Base-by-base conservation (phyloP, 2,329 filamentous ascomycete genomes). In the Rutstroemia sp. region DNA sequence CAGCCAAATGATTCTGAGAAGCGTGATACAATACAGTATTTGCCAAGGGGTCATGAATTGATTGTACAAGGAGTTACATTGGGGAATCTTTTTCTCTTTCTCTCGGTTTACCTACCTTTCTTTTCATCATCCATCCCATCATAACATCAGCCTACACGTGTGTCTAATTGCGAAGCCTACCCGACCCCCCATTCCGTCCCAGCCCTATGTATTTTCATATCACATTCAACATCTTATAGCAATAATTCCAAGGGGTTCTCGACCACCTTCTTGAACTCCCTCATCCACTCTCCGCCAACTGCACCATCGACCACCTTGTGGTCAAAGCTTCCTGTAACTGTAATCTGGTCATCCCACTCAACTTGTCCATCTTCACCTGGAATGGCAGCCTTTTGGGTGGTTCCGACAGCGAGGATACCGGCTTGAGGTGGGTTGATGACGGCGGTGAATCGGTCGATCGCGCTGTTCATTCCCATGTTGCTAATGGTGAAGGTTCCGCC, bases 391-490 rank as follows among this genome's bases (percentile, higher is more conserved):
- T 97, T 97, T 77, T 89, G 88, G 67, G 90, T 91, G 64, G 91
- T 95, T 69, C 95, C 94, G 58, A 99, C 89, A 55, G 94, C 92
- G 62, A 99, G 81, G 72, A 99, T 99, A 71, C 85, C 88, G 54
- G 94, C 89, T 79, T 99, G 95, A 54, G 94, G 94, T 64, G 95
- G 94, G 84, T 99, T 99, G 82, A 99, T 96, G 71, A 99, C 88
- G 65, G 94, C 94, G 52, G 94, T 97, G 78, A 99, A 99, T 73
- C 92, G 85, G 77, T 97, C 92, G 62, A 99, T 87, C 51, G 94
- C 92, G 49, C 86, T 71, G 83, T 99, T 99, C 94, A 99, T 99
- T 75, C 94, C 94, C 94, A 99, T 95, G 85, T 99, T 99, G 78
- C 90, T 95, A 77, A 99, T 97, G 74, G 92, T 96, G 77, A 99